Percentiles rank a stretch among this genome's conserved stretches.
Conservation (phyloP, 345 rosid genomes). For the Pelargonium nanum region DNA sequence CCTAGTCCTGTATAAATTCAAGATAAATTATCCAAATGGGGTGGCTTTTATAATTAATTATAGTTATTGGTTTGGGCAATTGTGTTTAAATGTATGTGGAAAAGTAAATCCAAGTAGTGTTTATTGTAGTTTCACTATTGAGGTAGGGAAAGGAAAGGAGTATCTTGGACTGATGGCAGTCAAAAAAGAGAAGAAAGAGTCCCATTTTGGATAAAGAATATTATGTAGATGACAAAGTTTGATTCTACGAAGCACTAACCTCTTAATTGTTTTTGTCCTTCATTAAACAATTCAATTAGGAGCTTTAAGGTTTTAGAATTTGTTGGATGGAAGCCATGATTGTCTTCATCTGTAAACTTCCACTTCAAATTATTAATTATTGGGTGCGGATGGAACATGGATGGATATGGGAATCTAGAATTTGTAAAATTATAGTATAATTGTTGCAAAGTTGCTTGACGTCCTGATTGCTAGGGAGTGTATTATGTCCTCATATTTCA, state of each 20-base stretch:
- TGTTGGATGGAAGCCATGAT: too few relatives aligned
- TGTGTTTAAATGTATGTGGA: constrained; percentile 12
- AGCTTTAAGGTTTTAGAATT: too few relatives aligned
- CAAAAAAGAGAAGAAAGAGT: constrained; percentile 23
- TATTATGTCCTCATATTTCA: too few relatives aligned
- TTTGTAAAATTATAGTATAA: too few relatives aligned
- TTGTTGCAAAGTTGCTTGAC: too few relatives aligned
- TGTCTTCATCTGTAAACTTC: too few relatives aligned
- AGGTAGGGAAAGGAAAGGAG: constrained; percentile 10
- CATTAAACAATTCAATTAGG: background rate
- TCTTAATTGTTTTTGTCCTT: background rate
- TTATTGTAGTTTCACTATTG: constrained; percentile 7
- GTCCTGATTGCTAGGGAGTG: too few relatives aligned
- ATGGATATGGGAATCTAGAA: too few relatives aligned
- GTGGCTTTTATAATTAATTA: background rate
- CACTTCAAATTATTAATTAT: too few relatives aligned
- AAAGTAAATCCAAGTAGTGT: constrained; percentile 9
- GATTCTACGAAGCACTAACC: constrained; percentile 4
- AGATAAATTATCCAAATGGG: constrained; percentile 14
- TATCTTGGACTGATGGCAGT: constrained; percentile 29
- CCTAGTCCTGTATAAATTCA: constrained; percentile 15
- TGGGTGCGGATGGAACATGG: too few relatives aligned
- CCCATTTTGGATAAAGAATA: constrained; percentile 13
- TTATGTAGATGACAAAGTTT: background rate
- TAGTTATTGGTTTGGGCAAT: constrained; percentile 5